phyloP scores from a whole-genome alignment of 192 early-diverging fungal genomes.

The Coemansia sp. region DNA sequence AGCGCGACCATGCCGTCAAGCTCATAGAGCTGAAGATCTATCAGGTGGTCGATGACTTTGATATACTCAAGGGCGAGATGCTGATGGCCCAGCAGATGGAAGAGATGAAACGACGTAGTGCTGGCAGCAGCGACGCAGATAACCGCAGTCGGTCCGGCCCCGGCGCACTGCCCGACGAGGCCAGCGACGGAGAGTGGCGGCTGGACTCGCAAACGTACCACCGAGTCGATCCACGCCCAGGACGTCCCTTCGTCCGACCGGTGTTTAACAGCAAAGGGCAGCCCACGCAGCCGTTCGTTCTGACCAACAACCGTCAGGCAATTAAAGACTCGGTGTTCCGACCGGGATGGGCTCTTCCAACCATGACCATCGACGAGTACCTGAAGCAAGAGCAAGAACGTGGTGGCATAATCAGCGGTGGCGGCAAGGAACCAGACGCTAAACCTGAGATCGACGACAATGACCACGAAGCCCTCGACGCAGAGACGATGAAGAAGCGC shows the following conservation, averaged over 20 bases:
- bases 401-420: conserved; percentile 87
- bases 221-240: conserved; percentile 22
- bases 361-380: conserved; percentile 97
- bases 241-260: conserved; percentile 10
- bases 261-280: conserved; percentile 38
- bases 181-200: conserved; percentile 30
- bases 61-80: conserved; percentile 74
- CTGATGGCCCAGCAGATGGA: conserved; percentile 77
- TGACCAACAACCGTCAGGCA: conserved; percentile 73
- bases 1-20: conserved; percentile 73
- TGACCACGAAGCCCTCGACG: conserved; percentile 76
- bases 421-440: conserved; percentile 72
- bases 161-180: neutral
- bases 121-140: conserved; percentile 7
- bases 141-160: conserved; percentile 1
- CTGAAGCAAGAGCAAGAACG: conserved; percentile 80
- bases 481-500: conserved; percentile 80
- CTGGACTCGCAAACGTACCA: conserved; percentile 56
- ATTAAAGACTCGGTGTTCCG: conserved; percentile 81
- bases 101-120: conserved; percentile 40
- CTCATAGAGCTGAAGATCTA: conserved; percentile 73
- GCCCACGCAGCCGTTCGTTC: conserved; percentile 84
- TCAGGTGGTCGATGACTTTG: conserved; percentile 68
- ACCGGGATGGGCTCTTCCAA: conserved; percentile 85
- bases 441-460: conserved; percentile 72